Evolutionary conservation across 495 filamentous ascomycete genomes (phyloP).

Genomic region (Penicillium bovifimosum): DNA sequence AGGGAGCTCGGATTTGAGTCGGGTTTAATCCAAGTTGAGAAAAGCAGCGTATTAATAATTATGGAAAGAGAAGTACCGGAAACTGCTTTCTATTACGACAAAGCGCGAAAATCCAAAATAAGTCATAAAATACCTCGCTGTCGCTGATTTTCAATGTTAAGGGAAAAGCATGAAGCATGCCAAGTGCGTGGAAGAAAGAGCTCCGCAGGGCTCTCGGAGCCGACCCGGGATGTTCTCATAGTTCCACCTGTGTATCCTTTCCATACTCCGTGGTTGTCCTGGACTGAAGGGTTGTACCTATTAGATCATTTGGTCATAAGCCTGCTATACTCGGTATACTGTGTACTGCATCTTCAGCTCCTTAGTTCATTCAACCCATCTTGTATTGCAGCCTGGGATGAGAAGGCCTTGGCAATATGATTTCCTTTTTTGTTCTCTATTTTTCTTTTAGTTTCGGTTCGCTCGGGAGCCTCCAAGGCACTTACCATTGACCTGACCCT

Average conservation of each 20-base stretch:
- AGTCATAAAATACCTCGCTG: conserved; percentile 5
- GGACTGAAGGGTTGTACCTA: background rate
- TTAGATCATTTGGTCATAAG: no score
- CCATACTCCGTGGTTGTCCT: no score
- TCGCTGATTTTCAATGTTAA: conserved; percentile 23
- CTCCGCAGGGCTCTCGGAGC: background rate
- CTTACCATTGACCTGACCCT: background rate
- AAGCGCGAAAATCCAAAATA: conserved; percentile 5
- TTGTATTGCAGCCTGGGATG: background rate
- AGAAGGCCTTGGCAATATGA: conserved; percentile 5
- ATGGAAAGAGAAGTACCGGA: conserved; percentile 8
- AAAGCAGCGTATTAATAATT: background rate
- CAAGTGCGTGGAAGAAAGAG: conserved; percentile 8
- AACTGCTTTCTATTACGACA: background rate
- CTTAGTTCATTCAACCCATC: background rate
- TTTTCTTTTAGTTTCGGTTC: conserved; percentile 6
- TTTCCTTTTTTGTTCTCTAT: background rate
- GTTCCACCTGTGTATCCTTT: background rate
- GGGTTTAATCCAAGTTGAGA: background rate
- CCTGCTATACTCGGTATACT: no score
- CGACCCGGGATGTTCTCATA: background rate
- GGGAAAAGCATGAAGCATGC: background rate
- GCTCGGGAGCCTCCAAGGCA: conserved; percentile 11
- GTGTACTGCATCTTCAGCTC: background rate
- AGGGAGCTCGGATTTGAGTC: background rate